Evolutionary conservation across 805 yeast species (phyloP), one percentile per base, ranked within the genome.

Genomic region (Lachancea fermentati): DNA sequence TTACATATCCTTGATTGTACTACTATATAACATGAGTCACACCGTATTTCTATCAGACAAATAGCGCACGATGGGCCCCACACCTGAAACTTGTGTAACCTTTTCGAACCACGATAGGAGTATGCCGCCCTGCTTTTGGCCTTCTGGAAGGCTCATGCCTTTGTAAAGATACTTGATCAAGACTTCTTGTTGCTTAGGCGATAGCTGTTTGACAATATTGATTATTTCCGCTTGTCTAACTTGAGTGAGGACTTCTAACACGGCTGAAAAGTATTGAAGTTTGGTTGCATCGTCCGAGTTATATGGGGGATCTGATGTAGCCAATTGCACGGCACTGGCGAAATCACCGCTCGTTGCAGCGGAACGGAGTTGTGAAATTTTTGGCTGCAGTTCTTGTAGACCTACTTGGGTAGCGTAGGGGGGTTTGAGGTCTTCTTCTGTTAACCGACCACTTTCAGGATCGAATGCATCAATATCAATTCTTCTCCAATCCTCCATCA

Each of bases 81-180:
- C 80, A 14, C 97, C 97, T 12, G 89, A 77, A 15, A 76, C 67
- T 46, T 83, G 94, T 28, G 86, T 80, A 14, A 91, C 76, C 65
- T 87, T 88, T 51, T 91, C 97, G 58, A 82, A 86, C 98, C 98
- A 93, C 24, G 82, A 77, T 52, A 93, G 75, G 51, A 93, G 63
- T 34, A 81, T 72, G 34, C 95, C 95, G 14, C 96, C 95, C 48
- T 81, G 87, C 53, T 82, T 85, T 48, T 86, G 85, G 8, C 93
- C 89, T 50, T 78, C 79, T 22, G 80, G 73, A 8, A 80, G 66
- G 33, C 79, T 68, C 95, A 93, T 87, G 22, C 87, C 87, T 55
- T 81, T 82, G 65, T 89, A 93, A 39, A 93, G 68, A 60, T 84
- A 85, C 60, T 93, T 93, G 34, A 88, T 71, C 55, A 93, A 74